A percentile compares a stretch with the other conserved stretches of the same genome.
phyloP scores from a whole-genome alignment of 805 yeast genomes.

The Phaffomyces antillensis region DNA sequence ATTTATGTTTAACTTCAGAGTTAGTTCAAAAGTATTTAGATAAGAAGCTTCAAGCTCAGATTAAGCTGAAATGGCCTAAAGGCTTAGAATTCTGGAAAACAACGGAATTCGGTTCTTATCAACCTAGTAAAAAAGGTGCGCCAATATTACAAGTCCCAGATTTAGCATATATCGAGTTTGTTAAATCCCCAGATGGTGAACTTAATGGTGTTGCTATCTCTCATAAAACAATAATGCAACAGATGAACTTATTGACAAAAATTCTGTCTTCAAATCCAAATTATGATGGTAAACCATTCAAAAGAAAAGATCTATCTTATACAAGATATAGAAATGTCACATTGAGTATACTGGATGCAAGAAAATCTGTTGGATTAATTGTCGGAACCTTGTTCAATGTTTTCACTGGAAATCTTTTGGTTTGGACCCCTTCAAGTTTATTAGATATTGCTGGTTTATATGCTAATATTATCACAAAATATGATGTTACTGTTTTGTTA shows the following conservation, averaged over 20 bases:
- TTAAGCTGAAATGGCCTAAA: slow-evolving; percentile 60
- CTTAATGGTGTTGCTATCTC: slow-evolving; percentile 89
- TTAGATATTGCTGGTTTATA: slow-evolving; percentile 80
- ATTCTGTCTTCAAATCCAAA: slow-evolving; percentile 61
- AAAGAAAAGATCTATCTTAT: slow-evolving; percentile 46
- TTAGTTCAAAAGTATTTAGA: slow-evolving; percentile 70
- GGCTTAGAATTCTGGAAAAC: slow-evolving; percentile 76
- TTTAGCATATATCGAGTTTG: slow-evolving; percentile 88
- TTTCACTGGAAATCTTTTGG: slow-evolving; percentile 73
- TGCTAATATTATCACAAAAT: slow-evolving; percentile 69
- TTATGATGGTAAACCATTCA: slow-evolving; percentile 35
- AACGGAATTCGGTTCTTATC: slow-evolving; percentile 74
- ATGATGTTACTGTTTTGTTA: slow-evolving; percentile 63
- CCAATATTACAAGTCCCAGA: slow-evolving; percentile 72
- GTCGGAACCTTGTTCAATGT: slow-evolving; percentile 75
- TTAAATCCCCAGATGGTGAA: slow-evolving; percentile 86
- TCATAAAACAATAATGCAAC: slow-evolving; percentile 82
- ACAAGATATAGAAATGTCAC: slow-evolving; percentile 46
- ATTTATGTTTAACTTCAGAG: slow-evolving; percentile 76
- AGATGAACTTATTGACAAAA: slow-evolving; percentile 69
- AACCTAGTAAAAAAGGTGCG: slow-evolving; percentile 47
- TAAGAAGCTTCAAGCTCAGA: slow-evolving; percentile 39
- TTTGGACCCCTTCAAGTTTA: slow-evolving; percentile 71
- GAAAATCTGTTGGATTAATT: slow-evolving; percentile 81
- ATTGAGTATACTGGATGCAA: slow-evolving; percentile 56